Conservation (phyloP, 768 basidiomycete species). For the Chalciporus piperatus region DNA sequence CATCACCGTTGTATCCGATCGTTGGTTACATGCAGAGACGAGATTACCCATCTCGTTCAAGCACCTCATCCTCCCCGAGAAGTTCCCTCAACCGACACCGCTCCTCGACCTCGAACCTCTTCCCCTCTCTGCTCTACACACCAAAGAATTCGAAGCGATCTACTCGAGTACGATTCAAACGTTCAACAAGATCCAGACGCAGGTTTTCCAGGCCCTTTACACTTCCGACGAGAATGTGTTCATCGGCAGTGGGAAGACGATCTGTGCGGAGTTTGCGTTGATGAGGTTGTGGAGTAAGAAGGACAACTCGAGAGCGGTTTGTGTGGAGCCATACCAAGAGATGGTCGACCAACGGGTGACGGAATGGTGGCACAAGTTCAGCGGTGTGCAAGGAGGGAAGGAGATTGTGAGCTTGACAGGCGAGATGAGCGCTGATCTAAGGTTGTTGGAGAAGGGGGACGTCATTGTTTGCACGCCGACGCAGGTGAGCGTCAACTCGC, state of each 20-base stretch:
- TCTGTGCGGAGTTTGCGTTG: slow-evolving; percentile 95
- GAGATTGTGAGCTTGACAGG: slow-evolving; percentile 93
- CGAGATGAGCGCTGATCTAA: slow-evolving; percentile 88
- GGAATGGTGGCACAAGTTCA: slow-evolving; percentile 89
- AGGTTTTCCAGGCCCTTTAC: slow-evolving; percentile 97
- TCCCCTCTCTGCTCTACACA: slow-evolving; percentile 88
- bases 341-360: slow-evolving; percentile 90
- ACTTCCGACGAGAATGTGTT: slow-evolving; percentile 96
- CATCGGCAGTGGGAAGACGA: slow-evolving; percentile 94
- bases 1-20: slow-evolving; percentile 90
- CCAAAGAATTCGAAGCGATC: slow-evolving; percentile 86
- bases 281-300: slow-evolving; percentile 91
- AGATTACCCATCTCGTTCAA: slow-evolving; percentile 96
- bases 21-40: slow-evolving; percentile 95
- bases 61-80: slow-evolving; percentile 94
- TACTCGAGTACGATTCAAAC: slow-evolving; percentile 77
- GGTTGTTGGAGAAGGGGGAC: slow-evolving; percentile 86
- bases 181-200: slow-evolving; percentile 99
- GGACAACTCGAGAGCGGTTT: slow-evolving; percentile 81
- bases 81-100: slow-evolving; percentile 90
- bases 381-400: slow-evolving; percentile 82
- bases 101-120: slow-evolving; percentile 91
- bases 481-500: slow-evolving; percentile 52
- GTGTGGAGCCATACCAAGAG: slow-evolving; percentile 95
- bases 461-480: slow-evolving; percentile 91